phyloP scores from a whole-genome alignment of 495 filamentous ascomycete genomes.

The Haplographium delicatum region DNA sequence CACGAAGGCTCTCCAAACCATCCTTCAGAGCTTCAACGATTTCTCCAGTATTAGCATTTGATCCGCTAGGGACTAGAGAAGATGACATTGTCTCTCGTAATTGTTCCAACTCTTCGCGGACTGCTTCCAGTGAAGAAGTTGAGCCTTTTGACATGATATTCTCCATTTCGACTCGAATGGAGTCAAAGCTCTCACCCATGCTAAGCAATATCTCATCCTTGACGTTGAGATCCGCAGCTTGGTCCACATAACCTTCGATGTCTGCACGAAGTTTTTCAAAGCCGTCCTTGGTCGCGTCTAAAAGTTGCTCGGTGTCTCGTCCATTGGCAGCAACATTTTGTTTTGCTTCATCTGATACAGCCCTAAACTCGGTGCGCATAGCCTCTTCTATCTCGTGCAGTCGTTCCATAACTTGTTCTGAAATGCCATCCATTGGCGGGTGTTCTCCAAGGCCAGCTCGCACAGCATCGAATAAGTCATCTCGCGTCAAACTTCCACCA shows the following conservation, averaged over 20 bases:
- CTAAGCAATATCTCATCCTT: slow-evolving; percentile 77
- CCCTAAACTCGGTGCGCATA: slow-evolving; percentile 61
- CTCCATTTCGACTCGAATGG: slow-evolving; percentile 67
- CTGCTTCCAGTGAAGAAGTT: slow-evolving; percentile 51
- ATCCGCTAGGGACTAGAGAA: slow-evolving; percentile 55
- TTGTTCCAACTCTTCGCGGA: slow-evolving; percentile 74
- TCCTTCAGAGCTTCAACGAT: slow-evolving; percentile 66
- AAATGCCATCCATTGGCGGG: slow-evolving; percentile 41
- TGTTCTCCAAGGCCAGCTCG: slow-evolving; percentile 53
- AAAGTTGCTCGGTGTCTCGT: slow-evolving; percentile 71
- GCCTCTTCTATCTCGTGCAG: slow-evolving; percentile 69
- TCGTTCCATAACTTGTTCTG: slow-evolving; percentile 64
- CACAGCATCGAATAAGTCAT: slow-evolving; percentile 63
- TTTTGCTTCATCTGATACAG: slow-evolving; percentile 58
- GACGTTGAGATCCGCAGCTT: slow-evolving; percentile 56
- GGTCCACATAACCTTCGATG: slow-evolving; percentile 74
- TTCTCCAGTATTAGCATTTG: slow-evolving; percentile 48
- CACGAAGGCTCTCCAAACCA: slow-evolving; percentile 60
- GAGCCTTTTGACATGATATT: slow-evolving; percentile 37
- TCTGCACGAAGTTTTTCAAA: slow-evolving; percentile 73
- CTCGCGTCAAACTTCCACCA: slow-evolving; percentile 22
- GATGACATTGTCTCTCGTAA: slow-evolving; percentile 68
- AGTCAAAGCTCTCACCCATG: slow-evolving; percentile 65
- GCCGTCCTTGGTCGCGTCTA: slow-evolving; percentile 81
- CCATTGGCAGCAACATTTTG: slow-evolving; percentile 69